phyloP scores from a whole-genome alignment of 2,329 filamentous ascomycete species.

The Sporothrix inflata region DNA sequence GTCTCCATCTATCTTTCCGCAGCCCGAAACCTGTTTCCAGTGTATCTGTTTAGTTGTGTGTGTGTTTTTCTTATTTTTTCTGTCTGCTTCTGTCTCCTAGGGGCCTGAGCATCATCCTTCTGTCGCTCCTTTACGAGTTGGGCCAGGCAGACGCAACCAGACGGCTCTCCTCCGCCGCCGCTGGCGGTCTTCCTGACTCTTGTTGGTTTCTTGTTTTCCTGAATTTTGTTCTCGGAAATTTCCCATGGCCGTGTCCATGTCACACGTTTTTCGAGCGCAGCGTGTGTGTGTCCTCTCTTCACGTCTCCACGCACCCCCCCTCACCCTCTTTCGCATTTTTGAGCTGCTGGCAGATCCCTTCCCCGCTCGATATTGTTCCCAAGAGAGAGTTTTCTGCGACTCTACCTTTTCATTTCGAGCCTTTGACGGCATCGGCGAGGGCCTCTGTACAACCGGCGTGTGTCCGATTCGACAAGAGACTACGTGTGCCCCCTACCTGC shows the following conservation, averaged over 20 bases:
- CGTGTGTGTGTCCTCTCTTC: background rate
- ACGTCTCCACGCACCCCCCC: background rate
- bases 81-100: background rate
- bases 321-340: background rate
- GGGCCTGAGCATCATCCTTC: background rate
- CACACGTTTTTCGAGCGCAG: slow-evolving; percentile 8
- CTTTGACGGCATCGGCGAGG: slow-evolving; percentile 28
- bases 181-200: background rate
- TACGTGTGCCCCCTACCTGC: slow-evolving; percentile 17
- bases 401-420: slow-evolving; percentile 12
- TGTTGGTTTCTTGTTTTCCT: background rate
- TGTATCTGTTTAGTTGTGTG: background rate
- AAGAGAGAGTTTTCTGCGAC: slow-evolving; percentile 3
- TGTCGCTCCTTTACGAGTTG: background rate
- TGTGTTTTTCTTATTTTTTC: background rate
- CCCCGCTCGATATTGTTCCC: background rate
- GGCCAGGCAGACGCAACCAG: background rate
- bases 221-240: slow-evolving; percentile 17
- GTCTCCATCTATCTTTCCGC: slow-evolving; percentile 18
- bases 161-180: background rate
- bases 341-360: background rate
- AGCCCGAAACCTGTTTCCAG: slow-evolving; percentile 12
- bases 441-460: slow-evolving; percentile 27
- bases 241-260: slow-evolving; percentile 2
- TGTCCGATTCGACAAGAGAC: slow-evolving; percentile 29